Base-by-base conservation (phyloP, 75 land plant species). In the Cryptomeria japonica region DNA sequence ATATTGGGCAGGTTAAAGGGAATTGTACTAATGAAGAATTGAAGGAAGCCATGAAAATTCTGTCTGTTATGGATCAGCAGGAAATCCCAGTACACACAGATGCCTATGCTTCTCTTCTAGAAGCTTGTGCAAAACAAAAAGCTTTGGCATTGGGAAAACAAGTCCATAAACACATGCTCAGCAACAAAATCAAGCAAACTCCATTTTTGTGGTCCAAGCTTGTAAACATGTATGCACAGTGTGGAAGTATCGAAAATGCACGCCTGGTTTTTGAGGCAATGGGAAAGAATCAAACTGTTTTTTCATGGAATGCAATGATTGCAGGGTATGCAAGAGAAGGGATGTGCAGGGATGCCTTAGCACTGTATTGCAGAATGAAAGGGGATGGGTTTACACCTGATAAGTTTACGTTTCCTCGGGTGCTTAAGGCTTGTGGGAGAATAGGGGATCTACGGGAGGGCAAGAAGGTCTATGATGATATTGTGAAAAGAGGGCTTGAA, bases 281-380 rank as follows among this genome's bases (percentile, higher is more conserved):
- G 89, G 70, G 70, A 64, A 39, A 25, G 11, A 37, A 53, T 19
- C 83, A 34, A 51, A 87, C 88, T 88, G 89, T 89, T 44, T 89
- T 89, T 42, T 75, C 88, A 89, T 89, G 89, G 89, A 89, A 86
- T 88, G 28, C 89, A 75, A 13, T 89, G 83, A 88, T 89, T 68
- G 89, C 89, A 72, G 89, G 89, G 34, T 87, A 87, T 83, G 53
- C 32, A 6, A 68, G 49, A 53, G 36, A 72, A 18, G 89, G 89
- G 34, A 6, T 64, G 28, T 68, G 22, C 22, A 13, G 61, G 8
- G 83, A 47, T 41, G 89, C 89, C 36, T 47, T 51, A 38, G 42
- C 34, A 79, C 58, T 89, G 41, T 70, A 70, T 64, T 14, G 16
- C 15, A 16, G 34, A 42, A 85, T 85, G 86, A 25, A 56, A 61